Conservation (phyloP, 2,329 filamentous ascomycete species). For the Magnaporthiopsis incrustans region DNA sequence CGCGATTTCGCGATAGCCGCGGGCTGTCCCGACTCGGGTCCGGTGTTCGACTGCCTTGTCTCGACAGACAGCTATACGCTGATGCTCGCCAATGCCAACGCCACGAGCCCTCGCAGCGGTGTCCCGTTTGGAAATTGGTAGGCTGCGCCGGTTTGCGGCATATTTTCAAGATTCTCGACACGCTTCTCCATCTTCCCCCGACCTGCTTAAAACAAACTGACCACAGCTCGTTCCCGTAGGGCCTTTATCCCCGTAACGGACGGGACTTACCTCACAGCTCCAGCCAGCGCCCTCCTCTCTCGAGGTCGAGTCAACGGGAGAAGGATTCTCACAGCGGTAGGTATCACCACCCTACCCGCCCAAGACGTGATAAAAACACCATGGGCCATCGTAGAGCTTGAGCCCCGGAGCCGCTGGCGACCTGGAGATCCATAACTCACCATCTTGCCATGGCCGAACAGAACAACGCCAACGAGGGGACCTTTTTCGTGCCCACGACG, state of each 20-base stretch:
- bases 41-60: conserved; percentile 18
- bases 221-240: conserved; percentile 1
- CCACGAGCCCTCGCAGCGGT: conserved; percentile 12
- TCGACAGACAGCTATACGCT: conserved; percentile 21
- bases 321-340: conserved; percentile 14
- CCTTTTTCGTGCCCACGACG: conserved; percentile 33
- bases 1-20: conserved; percentile 32
- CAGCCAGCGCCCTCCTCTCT: conserved; percentile 22
- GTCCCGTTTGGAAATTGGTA: conserved; percentile 14
- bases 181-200: background rate
- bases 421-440: background rate
- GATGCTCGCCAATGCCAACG: conserved; percentile 17
- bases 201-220: background rate
- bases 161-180: too few species aligned
- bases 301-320: conserved; percentile 22
- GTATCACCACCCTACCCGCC: conserved; percentile 2
- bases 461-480: conserved; percentile 43
- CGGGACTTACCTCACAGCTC: conserved; percentile 21
- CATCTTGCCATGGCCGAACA: background rate
- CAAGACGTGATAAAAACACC: background rate
- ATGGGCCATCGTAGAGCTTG: background rate
- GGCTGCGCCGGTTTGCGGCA: background rate
- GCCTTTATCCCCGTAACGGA: conserved; percentile 28
- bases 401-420: background rate
- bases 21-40: conserved; percentile 26